Base-by-base conservation (phyloP, 345 rosid genomes). In the Eucalyptus melliodora region DNA sequence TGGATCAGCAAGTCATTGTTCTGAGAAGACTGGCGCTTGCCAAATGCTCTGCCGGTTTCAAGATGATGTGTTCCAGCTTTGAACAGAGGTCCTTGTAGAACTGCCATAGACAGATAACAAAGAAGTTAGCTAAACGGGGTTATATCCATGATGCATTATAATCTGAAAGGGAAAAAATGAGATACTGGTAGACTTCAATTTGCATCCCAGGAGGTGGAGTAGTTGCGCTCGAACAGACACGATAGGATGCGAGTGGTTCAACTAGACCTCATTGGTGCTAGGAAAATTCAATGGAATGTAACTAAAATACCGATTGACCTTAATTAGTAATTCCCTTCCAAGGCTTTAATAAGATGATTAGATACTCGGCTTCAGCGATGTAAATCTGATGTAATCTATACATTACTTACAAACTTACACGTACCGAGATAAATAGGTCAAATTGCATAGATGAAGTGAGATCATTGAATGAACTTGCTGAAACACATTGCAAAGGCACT, bases 31-130 rank as follows among this genome's bases (percentile, higher is more conserved):
- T 91, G 37, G 97, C 81, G 82, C 88, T 92, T 62, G 90, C 92
- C 92, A 91, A 92, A 62, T 92, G 93, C 88, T 93, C 95, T 4
- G 92, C 59, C 44, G 98, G 95, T 91, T 91, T 94, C 99, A 97
- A 96, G 87, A 97, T 97, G 90, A 97, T 94, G 88, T 92, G 91
- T 47, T 94, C 99, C 27, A 97, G 96, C 87, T 93, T 96, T 6
- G 93, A 90, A 91, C 98, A 96, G 88, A 97, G 92, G 81, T 92
- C 94, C 94, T 96, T 96, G 96, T 96, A 97, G 91, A 97, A 97
- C 99, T 96, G 94, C 91, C 83, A 91, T 89, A 65, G 34, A 72
- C 86, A 69, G 13, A 19, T 11, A n/a, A 31, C 11, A 83, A 50
- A 15, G 27, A 47, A 72, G 87, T 47, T 11, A 72, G 83, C 83